These are phyloP conservation scores for Zangia roseola DNA, from an alignment of 768 basidiomycete species.

Conservation along the genomic window DNA sequence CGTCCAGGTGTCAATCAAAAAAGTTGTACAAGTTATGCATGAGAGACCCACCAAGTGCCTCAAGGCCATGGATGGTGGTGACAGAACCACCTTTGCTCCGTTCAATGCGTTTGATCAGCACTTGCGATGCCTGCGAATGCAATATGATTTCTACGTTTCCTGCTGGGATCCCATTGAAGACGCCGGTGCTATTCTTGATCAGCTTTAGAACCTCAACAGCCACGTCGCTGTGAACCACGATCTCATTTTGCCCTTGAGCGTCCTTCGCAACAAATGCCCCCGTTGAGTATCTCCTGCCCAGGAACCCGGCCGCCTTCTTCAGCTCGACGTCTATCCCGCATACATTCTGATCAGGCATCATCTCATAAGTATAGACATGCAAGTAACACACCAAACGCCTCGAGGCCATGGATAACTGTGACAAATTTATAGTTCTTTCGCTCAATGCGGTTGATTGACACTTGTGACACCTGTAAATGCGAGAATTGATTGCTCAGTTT, in stretches of 20 bases:
- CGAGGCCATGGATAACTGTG: conserved; percentile 86
- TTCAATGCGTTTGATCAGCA: conserved; percentile 91
- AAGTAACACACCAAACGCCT: conserved; percentile 65
- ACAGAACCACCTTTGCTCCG: conserved; percentile 94
- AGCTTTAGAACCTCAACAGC: conserved; percentile 83
- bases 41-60: conserved; percentile 66
- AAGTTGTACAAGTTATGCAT: no score
- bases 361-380: neutral
- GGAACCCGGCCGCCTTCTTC: conserved; percentile 94
- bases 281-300: conserved; percentile 92
- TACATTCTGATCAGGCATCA: neutral
- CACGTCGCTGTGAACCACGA: conserved; percentile 96
- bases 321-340: conserved; percentile 64
- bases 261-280: conserved; percentile 94
- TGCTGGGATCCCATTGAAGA: conserved; percentile 65
- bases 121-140: conserved; percentile 46
- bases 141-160: conserved; percentile 70
- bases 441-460: conserved; percentile 91
- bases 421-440: conserved; percentile 94
- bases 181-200: conserved; percentile 55
- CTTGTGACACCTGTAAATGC: conserved; percentile 38
- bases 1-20: neutral
- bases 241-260: conserved; percentile 86
- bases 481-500: neutral
- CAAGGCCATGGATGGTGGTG: conserved; percentile 86